Evolutionary conservation across 2,329 filamentous ascomycete species (phyloP).

Genomic region (Fonsecaea pugnacius): DNA sequence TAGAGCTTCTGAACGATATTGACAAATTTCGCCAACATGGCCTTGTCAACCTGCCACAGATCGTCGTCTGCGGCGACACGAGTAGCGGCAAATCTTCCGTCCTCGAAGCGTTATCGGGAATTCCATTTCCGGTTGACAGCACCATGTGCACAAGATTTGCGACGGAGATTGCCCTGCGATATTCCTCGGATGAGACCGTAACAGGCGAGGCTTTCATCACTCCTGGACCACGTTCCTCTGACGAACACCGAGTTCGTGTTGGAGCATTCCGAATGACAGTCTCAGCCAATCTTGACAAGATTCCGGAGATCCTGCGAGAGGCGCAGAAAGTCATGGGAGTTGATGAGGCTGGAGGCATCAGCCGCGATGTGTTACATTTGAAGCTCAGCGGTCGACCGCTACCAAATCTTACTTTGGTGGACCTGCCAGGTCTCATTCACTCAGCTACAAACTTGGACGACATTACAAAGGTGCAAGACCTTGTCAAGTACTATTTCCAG

Average conservation of each 20-base stretch:
- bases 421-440: slow-evolving; percentile 61
- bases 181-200: slow-evolving; percentile 28
- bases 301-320: slow-evolving; percentile 39
- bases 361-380: slow-evolving; percentile 44
- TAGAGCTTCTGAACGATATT: slow-evolving; percentile 61
- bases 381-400: slow-evolving; percentile 41
- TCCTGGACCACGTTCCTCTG: slow-evolving; percentile 33
- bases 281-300: slow-evolving; percentile 34
- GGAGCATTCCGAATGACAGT: slow-evolving; percentile 33
- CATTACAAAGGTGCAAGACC: slow-evolving; percentile 51
- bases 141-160: slow-evolving; percentile 66
- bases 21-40: slow-evolving; percentile 60
- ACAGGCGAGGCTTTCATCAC: slow-evolving; percentile 38
- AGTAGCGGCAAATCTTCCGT: slow-evolving; percentile 66
- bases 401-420: slow-evolving; percentile 58
- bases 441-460: slow-evolving; percentile 55
- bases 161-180: slow-evolving; percentile 62
- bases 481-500: slow-evolving; percentile 52
- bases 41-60: slow-evolving; percentile 58
- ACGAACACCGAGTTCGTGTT: slow-evolving; percentile 35
- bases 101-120: slow-evolving; percentile 66
- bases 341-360: slow-evolving; percentile 34
- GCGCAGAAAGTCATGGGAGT: slow-evolving; percentile 38
- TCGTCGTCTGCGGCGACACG: slow-evolving; percentile 68
- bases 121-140: slow-evolving; percentile 64